Conservation (phyloP, 306 rosid species). For the Prunus fruticosa region DNA sequence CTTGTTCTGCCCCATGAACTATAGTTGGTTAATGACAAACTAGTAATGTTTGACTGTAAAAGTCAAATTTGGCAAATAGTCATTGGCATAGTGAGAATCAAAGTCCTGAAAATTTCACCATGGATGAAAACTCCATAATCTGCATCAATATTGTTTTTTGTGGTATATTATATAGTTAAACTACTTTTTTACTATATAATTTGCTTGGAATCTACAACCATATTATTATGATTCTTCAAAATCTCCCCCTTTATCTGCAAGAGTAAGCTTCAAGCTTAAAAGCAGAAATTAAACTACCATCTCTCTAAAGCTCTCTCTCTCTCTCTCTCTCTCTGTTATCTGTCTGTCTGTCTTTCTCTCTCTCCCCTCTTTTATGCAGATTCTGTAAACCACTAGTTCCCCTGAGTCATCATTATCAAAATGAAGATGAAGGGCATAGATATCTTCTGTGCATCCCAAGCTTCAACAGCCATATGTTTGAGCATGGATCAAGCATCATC, state of each 20-base stretch:
- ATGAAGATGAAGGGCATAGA: slow-evolving; percentile 62
- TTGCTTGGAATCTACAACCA: slow-evolving; percentile 14
- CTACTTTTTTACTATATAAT: not conserved
- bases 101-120: not conserved
- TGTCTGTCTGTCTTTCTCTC: slow-evolving; percentile 7
- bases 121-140: not conserved
- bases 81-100: no score
- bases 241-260: slow-evolving; percentile 16
- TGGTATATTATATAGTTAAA: not conserved
- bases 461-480: slow-evolving; percentile 75
- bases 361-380: slow-evolving; percentile 28
- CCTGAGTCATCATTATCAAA: slow-evolving; percentile 7
- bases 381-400: slow-evolving; percentile 39
- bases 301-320: no score
- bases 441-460: slow-evolving; percentile 77
- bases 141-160: not conserved
- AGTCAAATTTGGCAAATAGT: not conserved
- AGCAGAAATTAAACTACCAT: slow-evolving; percentile 16
- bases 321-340: slow-evolving; percentile 21
- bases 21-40: not conserved
- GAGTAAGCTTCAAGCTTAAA: slow-evolving; percentile 32
- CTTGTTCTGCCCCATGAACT: not conserved
- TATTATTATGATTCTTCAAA: slow-evolving; percentile 9
- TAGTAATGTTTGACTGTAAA: not conserved
- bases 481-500: slow-evolving; percentile 73